These are phyloP conservation scores for Russula brevipes DNA, from an alignment of 768 basidiomycete species.

Conservation along the genomic window DNA sequence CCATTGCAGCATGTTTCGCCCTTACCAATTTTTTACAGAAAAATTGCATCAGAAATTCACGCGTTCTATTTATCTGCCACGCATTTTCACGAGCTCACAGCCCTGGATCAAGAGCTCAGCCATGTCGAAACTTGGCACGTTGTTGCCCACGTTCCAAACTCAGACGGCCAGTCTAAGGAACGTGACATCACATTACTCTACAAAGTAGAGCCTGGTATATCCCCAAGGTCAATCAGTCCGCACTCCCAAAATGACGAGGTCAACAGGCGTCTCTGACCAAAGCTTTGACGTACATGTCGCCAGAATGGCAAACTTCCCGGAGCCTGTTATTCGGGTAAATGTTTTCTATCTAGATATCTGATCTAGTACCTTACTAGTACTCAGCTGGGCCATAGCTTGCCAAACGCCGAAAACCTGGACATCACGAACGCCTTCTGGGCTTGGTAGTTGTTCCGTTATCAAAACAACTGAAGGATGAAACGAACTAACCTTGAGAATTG, in stretches of 20 bases:
- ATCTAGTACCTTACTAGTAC: background rate
- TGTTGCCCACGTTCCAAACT: slow-evolving; percentile 77
- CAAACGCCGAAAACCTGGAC: slow-evolving; percentile 73
- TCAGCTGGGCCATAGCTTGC: slow-evolving; percentile 52
- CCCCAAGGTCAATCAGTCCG: background rate
- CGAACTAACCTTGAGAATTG: slow-evolving; percentile 73
- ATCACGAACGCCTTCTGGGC: slow-evolving; percentile 30
- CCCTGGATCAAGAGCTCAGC: slow-evolving; percentile 75
- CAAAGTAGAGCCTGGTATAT: slow-evolving; percentile 69
- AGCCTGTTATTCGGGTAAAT: slow-evolving; percentile 69
- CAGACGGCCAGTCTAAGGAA: slow-evolving; percentile 41
- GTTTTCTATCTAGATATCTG: slow-evolving; percentile 52
- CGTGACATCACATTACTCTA: slow-evolving; percentile 80
- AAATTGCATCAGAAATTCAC: slow-evolving; percentile 88
- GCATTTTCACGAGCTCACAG: slow-evolving; percentile 96
- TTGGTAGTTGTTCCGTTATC: no score
- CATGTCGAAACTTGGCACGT: slow-evolving; percentile 96
- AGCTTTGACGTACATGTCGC: slow-evolving; percentile 99
- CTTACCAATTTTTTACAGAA: slow-evolving; percentile 40
- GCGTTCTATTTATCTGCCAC: slow-evolving; percentile 97
- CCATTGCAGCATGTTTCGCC: background rate
- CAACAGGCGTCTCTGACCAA: slow-evolving; percentile 85
- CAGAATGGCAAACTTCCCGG: slow-evolving; percentile 53
- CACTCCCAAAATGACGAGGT: background rate
- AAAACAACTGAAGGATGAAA: background rate